Conservation (phyloP, 331 rosid genomes). For the Rhamnella rubrinervis region DNA sequence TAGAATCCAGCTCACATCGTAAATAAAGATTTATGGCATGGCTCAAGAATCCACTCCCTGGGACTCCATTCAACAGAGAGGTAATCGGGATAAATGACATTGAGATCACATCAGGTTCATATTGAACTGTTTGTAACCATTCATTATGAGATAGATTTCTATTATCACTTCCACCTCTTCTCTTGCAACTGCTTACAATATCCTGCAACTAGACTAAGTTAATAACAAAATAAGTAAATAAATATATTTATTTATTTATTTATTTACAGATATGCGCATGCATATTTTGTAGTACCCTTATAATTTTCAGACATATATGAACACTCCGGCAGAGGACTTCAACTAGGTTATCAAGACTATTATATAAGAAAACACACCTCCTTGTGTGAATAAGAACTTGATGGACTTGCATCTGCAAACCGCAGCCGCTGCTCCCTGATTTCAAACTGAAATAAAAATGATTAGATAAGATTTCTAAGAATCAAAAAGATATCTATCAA, state of each 20-base stretch:
- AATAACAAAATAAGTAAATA: neutral
- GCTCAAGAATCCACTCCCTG: constrained; percentile 96
- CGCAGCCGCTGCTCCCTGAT: constrained; percentile 72
- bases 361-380: constrained; percentile 47
- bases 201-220: constrained; percentile 52
- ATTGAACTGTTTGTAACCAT: constrained; percentile 87
- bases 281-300: neutral
- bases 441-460: constrained; percentile 56
- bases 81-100: constrained; percentile 94
- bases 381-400: constrained; percentile 80
- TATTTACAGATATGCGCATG: neutral
- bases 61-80: constrained; percentile 88
- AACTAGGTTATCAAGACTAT: constrained; percentile 18
- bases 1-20: constrained; percentile 68
- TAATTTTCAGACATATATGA: constrained; percentile 6
- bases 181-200: constrained; percentile 61
- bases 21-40: constrained; percentile 96
- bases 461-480: constrained; percentile 24
- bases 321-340: constrained; percentile 3
- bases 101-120: constrained; percentile 87
- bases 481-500: neutral
- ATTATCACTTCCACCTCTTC: constrained; percentile 84
- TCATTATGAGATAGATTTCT: constrained; percentile 60
- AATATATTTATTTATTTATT: too few relatives aligned
- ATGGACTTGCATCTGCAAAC: constrained; percentile 72